phyloP scores from a whole-genome alignment of 1,139 yeast species.

The Blastobotrys apis region DNA sequence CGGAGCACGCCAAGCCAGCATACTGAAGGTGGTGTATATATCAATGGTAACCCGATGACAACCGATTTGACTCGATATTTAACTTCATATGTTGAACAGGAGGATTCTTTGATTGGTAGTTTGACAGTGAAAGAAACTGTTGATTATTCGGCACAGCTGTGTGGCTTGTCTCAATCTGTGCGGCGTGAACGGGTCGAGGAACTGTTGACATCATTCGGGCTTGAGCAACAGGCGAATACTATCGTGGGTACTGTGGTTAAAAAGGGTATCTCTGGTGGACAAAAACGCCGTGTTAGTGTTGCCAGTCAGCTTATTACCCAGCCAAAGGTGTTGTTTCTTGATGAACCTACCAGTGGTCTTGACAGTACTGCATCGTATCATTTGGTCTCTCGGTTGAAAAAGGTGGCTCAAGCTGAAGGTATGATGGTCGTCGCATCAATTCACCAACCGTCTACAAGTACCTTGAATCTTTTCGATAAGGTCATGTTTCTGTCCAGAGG shows the following conservation, averaged over 20 bases:
- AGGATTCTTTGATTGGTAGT: conserved; percentile 51
- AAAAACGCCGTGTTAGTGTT: conserved; percentile 50
- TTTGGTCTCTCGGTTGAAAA: conserved; percentile 55
- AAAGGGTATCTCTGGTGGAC: conserved; percentile 52
- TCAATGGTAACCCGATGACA: conserved; percentile 9
- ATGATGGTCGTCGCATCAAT: conserved; percentile 39
- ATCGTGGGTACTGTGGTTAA: conserved; percentile 53
- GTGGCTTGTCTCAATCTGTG: conserved; percentile 40
- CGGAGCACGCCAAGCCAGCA: conserved; percentile 31
- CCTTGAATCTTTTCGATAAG: conserved; percentile 36
- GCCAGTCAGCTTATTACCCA: conserved; percentile 48
- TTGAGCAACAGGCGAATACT: conserved; percentile 49
- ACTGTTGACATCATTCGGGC: conserved; percentile 52
- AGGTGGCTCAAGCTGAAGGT: conserved; percentile 49
- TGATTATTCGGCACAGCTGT: conserved; percentile 49
- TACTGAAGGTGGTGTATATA: conserved; percentile 11
- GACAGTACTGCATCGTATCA: conserved; percentile 37
- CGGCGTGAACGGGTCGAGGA: conserved; percentile 49
- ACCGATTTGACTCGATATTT: conserved; percentile 40
- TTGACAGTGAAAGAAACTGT: conserved; percentile 53
- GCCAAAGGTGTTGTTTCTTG: conserved; percentile 49
- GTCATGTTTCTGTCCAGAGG: conserved; percentile 36
- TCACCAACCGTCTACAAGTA: conserved; percentile 40
- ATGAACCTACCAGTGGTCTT: conserved; percentile 32
- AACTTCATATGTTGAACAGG: conserved; percentile 57